Base-by-base conservation (phyloP, 2,329 filamentous ascomycete species). In the Sporothrix schenckii region DNA sequence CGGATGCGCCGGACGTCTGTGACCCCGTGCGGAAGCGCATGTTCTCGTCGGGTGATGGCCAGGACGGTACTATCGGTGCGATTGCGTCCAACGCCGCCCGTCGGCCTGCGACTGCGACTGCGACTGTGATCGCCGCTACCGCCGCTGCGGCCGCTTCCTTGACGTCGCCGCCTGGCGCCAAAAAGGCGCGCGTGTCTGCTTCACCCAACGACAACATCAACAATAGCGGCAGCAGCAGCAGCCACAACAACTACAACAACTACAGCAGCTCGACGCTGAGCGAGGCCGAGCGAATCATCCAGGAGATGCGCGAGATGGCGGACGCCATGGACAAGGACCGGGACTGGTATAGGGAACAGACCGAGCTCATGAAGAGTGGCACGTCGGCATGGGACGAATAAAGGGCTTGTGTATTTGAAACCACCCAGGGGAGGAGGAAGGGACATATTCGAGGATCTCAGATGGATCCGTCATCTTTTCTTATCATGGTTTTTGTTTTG, bases 311-410 rank as follows among this genome's bases (percentile, higher is more conserved):
- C 50, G 78, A 78, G 66, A 77, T 82, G 73, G 79, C 81, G 16
- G 77, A 80, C 70, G 82, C 84, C 70, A 79, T 85, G 76, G 81
- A 84, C 72, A 79, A 84, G 72, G 82, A 80, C 19, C 79, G 79
- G n/a, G 77, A 79, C 24, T 85, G 83, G 83, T 84, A 82, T 74
- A 78, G 77, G 68, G 79, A 80, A 68, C 83, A 85, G 75, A 83
- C 80, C 50, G 79, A 81, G 69, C 79, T 78, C 53, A 72, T 85
- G 72, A 49, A 71, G 47, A 74, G 68, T 49, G 74, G 72, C 1
- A 24, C 61, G 10, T 74, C 73, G 0, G 41, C 52, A 7, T 73
- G 69, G 70, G 66, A 71, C 16, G 30, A 69, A 50, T 71, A 30
- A 21, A 34, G 4, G 27, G 52, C 5, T 24, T 30, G 52, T 54